Evolutionary conservation across 2,329 filamentous ascomycete genomes (phyloP), one percentile per base, ranked within the genome.

Genomic region (Fusarium burgessii): DNA sequence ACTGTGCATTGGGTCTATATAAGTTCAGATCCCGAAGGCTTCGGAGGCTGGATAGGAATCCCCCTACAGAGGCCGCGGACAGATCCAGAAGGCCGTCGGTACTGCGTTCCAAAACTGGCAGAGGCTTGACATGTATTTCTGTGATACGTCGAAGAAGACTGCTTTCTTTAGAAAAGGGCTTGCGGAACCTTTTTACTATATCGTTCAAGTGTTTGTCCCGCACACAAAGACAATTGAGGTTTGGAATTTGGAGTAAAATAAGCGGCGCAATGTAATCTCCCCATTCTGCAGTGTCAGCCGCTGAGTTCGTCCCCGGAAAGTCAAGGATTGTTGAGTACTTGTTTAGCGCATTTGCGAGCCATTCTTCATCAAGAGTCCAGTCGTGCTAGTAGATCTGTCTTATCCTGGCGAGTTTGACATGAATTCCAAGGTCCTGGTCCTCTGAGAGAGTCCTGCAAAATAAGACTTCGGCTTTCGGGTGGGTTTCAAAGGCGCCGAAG

Each of bases 161-260:
- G 2, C 14, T 32, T 33, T 47, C 27, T 1, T 5, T 27, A 2
- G 32, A 0, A 20, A 49, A 33, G 27, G 15, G 3, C 10, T 7
- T 11, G 6, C 10, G n/a, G 25, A 49, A 49, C n/a, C 3, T 49
- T 23, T 18, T 49, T 14, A 33, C 32, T 10, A 1, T 49, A 1
- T 17, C 1, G 0, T 20, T 33, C 18, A 49, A 23, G 27, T 23
- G 7, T 49, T 12, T 18, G 13, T 5, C 20, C n/a, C 32, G 27
- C 2, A n/a, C 14, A 3, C 11, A 13, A 33, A 33, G 32, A 6
- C 32, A 1, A 2, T 46, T 8, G 18, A 33, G 45, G 5, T n/a
- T 23, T 1, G 45, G 14, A 1, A 33, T 14, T 9, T 33, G 45
- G 10, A 49, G 45, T 11, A 49, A 13, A 23, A 49, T 62, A 11